Percentiles rank a stretch among this genome's conserved stretches.
These are phyloP conservation scores for Begonia fuchsioides DNA, from an alignment of 306 rosid species.

Conservation along the genomic window DNA sequence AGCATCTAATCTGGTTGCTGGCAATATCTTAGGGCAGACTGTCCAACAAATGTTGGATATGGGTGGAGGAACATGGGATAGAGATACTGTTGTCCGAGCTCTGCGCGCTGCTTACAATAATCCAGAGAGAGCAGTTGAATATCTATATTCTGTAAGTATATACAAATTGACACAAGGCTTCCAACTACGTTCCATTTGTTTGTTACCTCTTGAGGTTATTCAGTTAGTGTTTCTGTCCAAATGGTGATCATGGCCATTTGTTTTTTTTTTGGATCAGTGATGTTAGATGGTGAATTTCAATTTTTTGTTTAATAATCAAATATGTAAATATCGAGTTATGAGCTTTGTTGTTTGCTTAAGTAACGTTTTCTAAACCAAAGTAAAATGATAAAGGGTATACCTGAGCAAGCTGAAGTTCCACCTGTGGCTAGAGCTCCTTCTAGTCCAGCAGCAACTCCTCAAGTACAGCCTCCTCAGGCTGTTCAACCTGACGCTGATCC, in stretches of 20 bases:
- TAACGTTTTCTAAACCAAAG: constrained; percentile 7
- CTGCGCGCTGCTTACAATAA: constrained; percentile 90
- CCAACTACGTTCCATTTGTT: no score
- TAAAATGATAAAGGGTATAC: constrained; percentile 55
- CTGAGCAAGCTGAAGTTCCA: constrained; percentile 79
- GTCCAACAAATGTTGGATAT: constrained; percentile 72
- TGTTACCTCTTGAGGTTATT: no score
- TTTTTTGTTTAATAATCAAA: no score
- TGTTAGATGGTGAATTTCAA: no score
- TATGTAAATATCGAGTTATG: background rate
- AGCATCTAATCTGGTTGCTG: constrained; percentile 83
- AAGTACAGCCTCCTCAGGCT: constrained; percentile 43
- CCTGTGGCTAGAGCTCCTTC: constrained; percentile 37
- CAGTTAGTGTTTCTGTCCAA: no score
- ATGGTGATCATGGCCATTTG: background rate
- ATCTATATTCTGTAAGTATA: constrained; percentile 67
- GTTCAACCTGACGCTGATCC: constrained; percentile 53
- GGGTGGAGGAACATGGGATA: constrained; percentile 94
- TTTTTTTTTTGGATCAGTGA: background rate
- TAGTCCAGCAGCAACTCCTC: constrained; percentile 29
- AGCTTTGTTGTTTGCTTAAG: background rate
- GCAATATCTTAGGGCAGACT: constrained; percentile 63
- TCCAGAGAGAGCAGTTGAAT: constrained; percentile 93
- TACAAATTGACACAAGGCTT: no score
- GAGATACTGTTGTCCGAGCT: constrained; percentile 78